Percentiles rank a stretch among this genome's conserved stretches.
Evolutionary conservation across 345 rosid genomes (phyloP).

Genomic region (Bruguiera gymnorhiza): DNA sequence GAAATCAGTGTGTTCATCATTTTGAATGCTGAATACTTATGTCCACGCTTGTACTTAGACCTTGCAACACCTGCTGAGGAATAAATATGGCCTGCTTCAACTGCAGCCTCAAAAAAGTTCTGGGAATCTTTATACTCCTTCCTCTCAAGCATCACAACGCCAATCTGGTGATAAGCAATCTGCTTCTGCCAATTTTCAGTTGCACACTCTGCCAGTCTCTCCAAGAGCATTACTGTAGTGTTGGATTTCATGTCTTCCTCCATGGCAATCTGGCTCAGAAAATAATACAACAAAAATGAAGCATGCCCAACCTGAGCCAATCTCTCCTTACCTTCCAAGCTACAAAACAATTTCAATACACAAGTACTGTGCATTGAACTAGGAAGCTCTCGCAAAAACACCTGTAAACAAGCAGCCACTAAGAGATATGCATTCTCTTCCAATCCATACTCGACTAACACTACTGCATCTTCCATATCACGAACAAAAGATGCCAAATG

Average conservation of each 20-base stretch:
- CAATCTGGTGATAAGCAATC: background rate
- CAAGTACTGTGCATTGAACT: background rate
- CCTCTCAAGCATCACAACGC: constrained; percentile 1
- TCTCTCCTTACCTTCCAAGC: background rate
- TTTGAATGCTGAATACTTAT: background rate
- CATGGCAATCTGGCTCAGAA: constrained; percentile 1
- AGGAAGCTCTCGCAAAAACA: constrained; percentile 1
- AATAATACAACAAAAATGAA: constrained; percentile 3
- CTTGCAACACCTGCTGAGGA: background rate
- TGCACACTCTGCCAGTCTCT: background rate
- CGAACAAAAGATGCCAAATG: background rate
- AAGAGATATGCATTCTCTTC: background rate
- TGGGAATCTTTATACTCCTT: background rate
- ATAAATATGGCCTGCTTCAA: constrained; percentile 1
- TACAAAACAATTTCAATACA: background rate
- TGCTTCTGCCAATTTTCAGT: constrained; percentile 4
- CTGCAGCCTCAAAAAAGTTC: background rate
- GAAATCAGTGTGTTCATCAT: background rate
- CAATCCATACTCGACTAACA: constrained; percentile 1
- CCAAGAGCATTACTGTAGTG: background rate
- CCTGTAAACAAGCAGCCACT: constrained; percentile 3
- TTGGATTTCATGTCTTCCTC: constrained; percentile 3
- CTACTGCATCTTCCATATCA: background rate
- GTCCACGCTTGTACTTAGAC: background rate
- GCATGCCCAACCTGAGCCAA: constrained; percentile 3